Percentiles rank a stretch among this genome's conserved stretches.
Conservation (phyloP, 768 basidiomycete species). For the Coprinopsis sp. region DNA sequence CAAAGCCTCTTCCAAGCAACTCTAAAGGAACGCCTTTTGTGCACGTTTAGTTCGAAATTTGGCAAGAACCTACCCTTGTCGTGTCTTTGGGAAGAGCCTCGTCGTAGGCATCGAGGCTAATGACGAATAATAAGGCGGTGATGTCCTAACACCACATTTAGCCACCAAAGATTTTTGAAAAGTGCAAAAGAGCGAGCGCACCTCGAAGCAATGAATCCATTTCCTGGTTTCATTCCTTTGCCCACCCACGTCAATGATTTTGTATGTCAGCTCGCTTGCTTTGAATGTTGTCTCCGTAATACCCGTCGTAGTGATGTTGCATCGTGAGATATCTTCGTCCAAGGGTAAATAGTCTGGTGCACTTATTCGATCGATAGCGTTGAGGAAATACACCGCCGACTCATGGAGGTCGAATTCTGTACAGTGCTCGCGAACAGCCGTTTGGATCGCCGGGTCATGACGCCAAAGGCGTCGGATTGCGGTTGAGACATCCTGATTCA, state of each 20-base stretch:
- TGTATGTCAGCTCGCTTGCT: conserved; percentile 91
- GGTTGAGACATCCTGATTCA: conserved; percentile 71
- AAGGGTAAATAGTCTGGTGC: conserved; percentile 75
- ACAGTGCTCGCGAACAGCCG: conserved; percentile 76
- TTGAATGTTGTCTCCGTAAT: conserved; percentile 97
- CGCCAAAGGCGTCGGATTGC: conserved; percentile 79
- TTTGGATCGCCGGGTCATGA: conserved; percentile 70
- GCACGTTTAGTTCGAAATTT: no score
- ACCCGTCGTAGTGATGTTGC: conserved; percentile 94
- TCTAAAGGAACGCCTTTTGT: no score
- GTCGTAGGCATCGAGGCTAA: conserved; percentile 91
- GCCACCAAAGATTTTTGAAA: no score
- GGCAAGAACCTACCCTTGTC: conserved; percentile 72
- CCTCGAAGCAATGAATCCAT: conserved; percentile 96
- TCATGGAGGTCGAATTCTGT: conserved; percentile 97
- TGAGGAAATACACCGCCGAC: conserved; percentile 94
- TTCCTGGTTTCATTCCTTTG: conserved; percentile 88
- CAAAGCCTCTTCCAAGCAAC: conserved; percentile 95
- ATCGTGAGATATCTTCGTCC: conserved; percentile 92
- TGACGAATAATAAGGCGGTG: conserved; percentile 89
- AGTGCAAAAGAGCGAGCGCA: no score
- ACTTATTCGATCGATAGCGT: conserved; percentile 81
- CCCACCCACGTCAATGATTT: conserved; percentile 87
- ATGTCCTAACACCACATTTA: no score
- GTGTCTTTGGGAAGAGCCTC: conserved; percentile 98